Evolutionary conservation across 2,329 filamentous ascomycete species (phyloP).

Genomic region (Gnomoniopsis sp.): DNA sequence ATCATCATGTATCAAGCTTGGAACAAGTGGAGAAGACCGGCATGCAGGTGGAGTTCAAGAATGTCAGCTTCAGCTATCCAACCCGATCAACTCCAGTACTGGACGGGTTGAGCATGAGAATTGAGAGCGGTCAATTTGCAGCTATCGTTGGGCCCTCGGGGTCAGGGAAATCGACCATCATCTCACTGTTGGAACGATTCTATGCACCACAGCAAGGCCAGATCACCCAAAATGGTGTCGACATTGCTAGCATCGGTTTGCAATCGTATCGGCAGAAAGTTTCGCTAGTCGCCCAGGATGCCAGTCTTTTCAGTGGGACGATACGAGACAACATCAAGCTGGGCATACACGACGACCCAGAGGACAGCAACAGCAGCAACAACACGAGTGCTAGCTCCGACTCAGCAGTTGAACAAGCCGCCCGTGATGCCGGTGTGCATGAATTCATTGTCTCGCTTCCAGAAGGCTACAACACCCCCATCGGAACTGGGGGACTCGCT

Average conservation of each 20-base stretch:
- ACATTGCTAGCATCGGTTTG: constrained; percentile 49
- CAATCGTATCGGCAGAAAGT: constrained; percentile 48
- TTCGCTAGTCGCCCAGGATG: constrained; percentile 54
- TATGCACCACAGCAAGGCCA: constrained; percentile 46
- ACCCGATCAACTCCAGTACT: constrained; percentile 5
- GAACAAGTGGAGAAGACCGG: constrained; percentile 25
- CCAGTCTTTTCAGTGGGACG: constrained; percentile 53
- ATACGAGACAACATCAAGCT: constrained; percentile 30
- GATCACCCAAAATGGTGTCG: constrained; percentile 53
- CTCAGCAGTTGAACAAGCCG: constrained; percentile 24
- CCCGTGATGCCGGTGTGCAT: constrained; percentile 28
- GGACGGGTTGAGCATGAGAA: constrained; percentile 1
- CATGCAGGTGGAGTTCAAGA: constrained; percentile 1
- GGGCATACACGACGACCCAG: constrained; percentile 23
- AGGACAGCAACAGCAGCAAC: background rate
- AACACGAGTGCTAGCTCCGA: constrained; percentile 15
- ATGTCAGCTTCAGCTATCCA: constrained; percentile 14
- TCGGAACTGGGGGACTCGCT: constrained; percentile 13
- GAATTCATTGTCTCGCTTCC: constrained; percentile 20
- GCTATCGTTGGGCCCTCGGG: constrained; percentile 29
- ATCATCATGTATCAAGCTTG: constrained; percentile 28
- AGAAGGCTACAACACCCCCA: constrained; percentile 13
- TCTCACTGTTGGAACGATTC: constrained; percentile 45
- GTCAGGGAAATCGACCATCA: constrained; percentile 35
- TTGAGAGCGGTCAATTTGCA: constrained; percentile 24